A percentile compares a stretch with the other conserved stretches of the same genome.
These are phyloP conservation scores for Pseudotulostoma volvatum DNA, from an alignment of 495 filamentous ascomycete genomes.

Conservation along the genomic window DNA sequence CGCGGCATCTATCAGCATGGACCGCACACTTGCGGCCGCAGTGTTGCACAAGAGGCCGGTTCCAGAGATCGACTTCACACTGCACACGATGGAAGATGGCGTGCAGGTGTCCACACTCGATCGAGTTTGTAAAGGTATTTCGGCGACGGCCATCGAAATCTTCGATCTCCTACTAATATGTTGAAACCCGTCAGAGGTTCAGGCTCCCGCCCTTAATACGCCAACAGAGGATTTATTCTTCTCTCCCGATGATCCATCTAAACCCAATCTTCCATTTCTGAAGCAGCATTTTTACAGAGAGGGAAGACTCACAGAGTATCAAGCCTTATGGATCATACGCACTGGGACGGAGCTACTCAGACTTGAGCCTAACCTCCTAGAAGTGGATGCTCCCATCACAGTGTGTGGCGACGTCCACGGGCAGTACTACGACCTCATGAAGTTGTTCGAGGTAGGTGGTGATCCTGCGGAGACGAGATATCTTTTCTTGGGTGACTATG, in stretches of 20 bases:
- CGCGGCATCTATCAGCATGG: too few relatives aligned
- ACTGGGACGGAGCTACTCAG: conserved; percentile 69
- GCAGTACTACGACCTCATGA: conserved; percentile 99
- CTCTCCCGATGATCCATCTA: conserved; percentile 63
- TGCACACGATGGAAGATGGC: conserved; percentile 97
- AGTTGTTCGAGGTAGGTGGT: conserved; percentile 95
- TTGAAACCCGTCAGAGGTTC: conserved; percentile 49
- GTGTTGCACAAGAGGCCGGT: conserved; percentile 83
- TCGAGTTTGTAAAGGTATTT: conserved; percentile 87
- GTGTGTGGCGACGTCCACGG: conserved; percentile 97
- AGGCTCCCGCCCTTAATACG: conserved; percentile 85
- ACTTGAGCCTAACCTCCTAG: conserved; percentile 82
- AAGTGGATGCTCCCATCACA: conserved; percentile 99
- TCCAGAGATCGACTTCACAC: conserved; percentile 94
- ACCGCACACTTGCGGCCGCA: conserved; percentile 26
- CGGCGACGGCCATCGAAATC: not conserved
- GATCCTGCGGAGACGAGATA: conserved; percentile 93
- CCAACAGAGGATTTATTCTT: conserved; percentile 70
- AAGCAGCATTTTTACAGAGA: conserved; percentile 98
- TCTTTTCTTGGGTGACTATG: conserved; percentile 94
- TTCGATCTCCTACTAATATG: conserved; percentile 7
- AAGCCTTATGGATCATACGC: conserved; percentile 88
- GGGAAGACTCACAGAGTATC: conserved; percentile 89
- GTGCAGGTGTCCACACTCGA: conserved; percentile 87
- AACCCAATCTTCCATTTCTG: conserved; percentile 83